Conservation (phyloP, 129 eudicot species). For the Tagetes erecta region DNA sequence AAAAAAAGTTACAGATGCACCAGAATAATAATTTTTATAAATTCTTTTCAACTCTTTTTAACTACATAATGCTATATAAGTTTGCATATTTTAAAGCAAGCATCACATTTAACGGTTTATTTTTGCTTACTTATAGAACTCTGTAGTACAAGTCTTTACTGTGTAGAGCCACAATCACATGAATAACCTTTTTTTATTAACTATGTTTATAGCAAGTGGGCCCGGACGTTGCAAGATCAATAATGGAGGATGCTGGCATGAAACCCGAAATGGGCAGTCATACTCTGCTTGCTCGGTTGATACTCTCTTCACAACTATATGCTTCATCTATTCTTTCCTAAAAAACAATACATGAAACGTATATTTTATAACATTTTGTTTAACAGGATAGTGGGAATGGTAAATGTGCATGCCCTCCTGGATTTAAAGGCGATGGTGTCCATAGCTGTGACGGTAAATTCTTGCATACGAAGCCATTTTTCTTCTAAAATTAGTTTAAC, state of each 20-base stretch:
- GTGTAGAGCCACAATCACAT: background rate
- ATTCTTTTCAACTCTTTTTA: background rate
- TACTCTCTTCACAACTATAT: constrained; percentile 1
- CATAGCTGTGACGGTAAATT: constrained; percentile 75
- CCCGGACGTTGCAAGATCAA: constrained; percentile 90
- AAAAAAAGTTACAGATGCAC: too few species aligned
- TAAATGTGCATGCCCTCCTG: constrained; percentile 85
- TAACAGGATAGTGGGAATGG: constrained; percentile 66
- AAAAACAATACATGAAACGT: background rate
- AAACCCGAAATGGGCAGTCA: constrained; percentile 57
- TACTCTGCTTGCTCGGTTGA: constrained; percentile 85
- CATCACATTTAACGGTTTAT: background rate
- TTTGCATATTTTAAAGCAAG: background rate
- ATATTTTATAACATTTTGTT: constrained; percentile 13
- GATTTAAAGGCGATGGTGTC: constrained; percentile 89
- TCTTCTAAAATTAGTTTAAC: background rate
- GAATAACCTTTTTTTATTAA: constrained; percentile 14
- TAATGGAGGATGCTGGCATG: constrained; percentile 98
- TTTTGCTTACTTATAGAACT: background rate
- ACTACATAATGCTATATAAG: background rate
- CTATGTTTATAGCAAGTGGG: constrained; percentile 64
- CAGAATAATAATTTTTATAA: too few species aligned
- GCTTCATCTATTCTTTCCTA: background rate
- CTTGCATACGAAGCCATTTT: background rate
- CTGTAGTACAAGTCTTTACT: background rate